A percentile compares a stretch with the other conserved stretches of the same genome.
Evolutionary conservation across 108 stramenopile species (phyloP).

Genomic region (Skeletonema menzelii): DNA sequence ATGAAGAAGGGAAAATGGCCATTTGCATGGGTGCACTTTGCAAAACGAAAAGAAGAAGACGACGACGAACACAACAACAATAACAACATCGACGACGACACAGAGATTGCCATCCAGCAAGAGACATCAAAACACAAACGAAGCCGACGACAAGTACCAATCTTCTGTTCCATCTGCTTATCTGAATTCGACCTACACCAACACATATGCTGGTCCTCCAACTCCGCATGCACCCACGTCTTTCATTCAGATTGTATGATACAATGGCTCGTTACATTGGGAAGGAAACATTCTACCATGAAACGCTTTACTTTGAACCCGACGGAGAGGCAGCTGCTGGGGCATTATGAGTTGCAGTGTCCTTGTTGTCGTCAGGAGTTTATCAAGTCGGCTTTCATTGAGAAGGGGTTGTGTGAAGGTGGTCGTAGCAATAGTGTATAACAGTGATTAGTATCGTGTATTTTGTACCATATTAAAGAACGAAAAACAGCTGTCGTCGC

Average conservation of each 20-base stretch:
- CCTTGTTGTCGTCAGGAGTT: constrained; percentile 65
- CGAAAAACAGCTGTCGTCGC: too few species aligned
- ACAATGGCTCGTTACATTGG: constrained; percentile 49
- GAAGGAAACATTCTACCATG: constrained; percentile 23
- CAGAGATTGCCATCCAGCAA: background rate
- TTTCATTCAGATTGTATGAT: constrained; percentile 54
- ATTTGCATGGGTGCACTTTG: background rate
- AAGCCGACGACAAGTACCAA: constrained; percentile 31
- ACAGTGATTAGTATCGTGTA: too few species aligned
- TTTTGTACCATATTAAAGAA: too few species aligned
- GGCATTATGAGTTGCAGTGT: constrained; percentile 47
- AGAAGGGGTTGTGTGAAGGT: background rate
- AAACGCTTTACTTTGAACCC: constrained; percentile 12
- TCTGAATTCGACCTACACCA: constrained; percentile 34
- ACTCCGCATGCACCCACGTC: constrained; percentile 48
- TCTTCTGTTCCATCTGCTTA: constrained; percentile 61
- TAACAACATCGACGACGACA: background rate
- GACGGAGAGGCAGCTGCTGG: constrained; percentile 16
- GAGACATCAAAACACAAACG: background rate
- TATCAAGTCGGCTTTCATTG: constrained; percentile 2
- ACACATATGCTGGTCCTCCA: constrained; percentile 50
- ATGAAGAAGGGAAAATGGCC: background rate
- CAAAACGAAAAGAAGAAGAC: background rate
- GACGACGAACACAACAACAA: background rate
- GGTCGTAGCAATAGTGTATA: background rate